Conservation (phyloP, 1,284 basidiomycete genomes). For the Cutaneotrichosporon mucoides region DNA sequence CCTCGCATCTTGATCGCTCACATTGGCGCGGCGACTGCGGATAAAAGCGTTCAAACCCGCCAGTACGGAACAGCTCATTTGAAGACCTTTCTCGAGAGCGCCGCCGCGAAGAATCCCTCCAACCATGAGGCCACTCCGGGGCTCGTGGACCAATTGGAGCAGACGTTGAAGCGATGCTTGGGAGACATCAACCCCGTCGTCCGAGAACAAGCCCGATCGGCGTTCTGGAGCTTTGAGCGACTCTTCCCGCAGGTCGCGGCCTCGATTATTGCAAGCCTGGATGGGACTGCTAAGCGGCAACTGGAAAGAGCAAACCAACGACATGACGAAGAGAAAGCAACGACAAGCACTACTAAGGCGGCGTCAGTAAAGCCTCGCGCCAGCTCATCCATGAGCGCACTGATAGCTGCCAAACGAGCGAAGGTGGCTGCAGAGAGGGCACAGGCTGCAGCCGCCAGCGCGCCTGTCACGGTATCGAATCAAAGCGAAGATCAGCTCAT, state of each 20-base stretch:
- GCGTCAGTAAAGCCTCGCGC: constrained; percentile 5
- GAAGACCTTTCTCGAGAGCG: constrained; percentile 66
- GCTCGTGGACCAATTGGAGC: constrained; percentile 66
- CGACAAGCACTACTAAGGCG: not conserved
- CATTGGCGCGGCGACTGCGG: constrained; percentile 68
- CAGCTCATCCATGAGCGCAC: constrained; percentile 24
- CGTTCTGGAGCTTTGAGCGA: constrained; percentile 76
- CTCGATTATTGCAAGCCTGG: constrained; percentile 59
- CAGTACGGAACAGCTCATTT: constrained; percentile 63
- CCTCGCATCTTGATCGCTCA: constrained; percentile 68
- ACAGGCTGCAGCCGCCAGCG: not conserved
- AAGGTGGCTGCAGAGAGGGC: constrained; percentile 30
- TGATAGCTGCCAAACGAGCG: constrained; percentile 40
- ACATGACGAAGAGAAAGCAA: not conserved
- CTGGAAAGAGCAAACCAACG: constrained; percentile 74
- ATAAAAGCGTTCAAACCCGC: constrained; percentile 81
- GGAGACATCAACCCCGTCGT: constrained; percentile 76
- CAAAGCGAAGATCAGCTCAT: no score
- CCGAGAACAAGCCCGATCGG: constrained; percentile 64
- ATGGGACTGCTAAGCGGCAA: constrained; percentile 69
- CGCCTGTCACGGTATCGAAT: no score
- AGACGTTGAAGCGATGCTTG: constrained; percentile 65
- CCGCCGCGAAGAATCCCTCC: constrained; percentile 61
- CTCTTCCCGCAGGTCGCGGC: constrained; percentile 69
- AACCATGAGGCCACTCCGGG: constrained; percentile 60